Percentiles rank a stretch among this genome's conserved stretches.
Evolutionary conservation across 2,329 filamentous ascomycete species (phyloP).

Genomic region (Pseudogymnoascus pannorum): DNA sequence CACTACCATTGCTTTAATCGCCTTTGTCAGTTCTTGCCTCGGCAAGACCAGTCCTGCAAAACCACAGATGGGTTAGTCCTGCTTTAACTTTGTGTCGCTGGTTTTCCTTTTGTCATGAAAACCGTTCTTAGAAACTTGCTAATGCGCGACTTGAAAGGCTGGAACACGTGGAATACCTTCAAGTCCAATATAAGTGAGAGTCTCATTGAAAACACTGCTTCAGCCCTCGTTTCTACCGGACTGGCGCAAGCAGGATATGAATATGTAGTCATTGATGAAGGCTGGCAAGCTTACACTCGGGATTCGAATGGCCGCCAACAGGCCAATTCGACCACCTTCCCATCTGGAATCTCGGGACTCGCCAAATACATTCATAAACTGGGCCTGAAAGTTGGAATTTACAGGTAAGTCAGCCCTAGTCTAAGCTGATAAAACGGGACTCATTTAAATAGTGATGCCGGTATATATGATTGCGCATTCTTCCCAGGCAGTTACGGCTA

Average conservation of each 20-base stretch:
- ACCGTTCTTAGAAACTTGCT: slow-evolving; percentile 8
- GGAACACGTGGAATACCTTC: slow-evolving; percentile 42
- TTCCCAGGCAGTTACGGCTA: slow-evolving; percentile 41
- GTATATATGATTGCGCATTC: slow-evolving; percentile 33
- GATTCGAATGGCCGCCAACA: slow-evolving; percentile 19
- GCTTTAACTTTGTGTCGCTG: slow-evolving; percentile 6
- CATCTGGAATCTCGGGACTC: slow-evolving; percentile 40
- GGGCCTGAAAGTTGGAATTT: slow-evolving; percentile 46
- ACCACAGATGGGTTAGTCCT: slow-evolving; percentile 15
- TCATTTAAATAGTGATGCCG: slow-evolving; percentile 29
- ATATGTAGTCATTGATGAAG: slow-evolving; percentile 43
- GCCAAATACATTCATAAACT: slow-evolving; percentile 40
- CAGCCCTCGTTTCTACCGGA: slow-evolving; percentile 41
- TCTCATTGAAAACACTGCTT: slow-evolving; percentile 40
- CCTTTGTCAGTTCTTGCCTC: neutral
- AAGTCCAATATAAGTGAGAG: slow-evolving; percentile 43
- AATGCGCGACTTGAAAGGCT: slow-evolving; percentile 18
- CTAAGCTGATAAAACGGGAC: slow-evolving; percentile 15
- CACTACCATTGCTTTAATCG: neutral
- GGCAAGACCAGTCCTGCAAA: neutral
- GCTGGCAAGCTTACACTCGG: slow-evolving; percentile 20
- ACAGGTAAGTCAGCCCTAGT: slow-evolving; percentile 30
- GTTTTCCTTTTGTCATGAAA: neutral
- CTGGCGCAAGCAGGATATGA: slow-evolving; percentile 47
- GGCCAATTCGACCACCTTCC: slow-evolving; percentile 36